phyloP scores from a whole-genome alignment of 2,329 filamentous ascomycete species.

The Amauroascus niger region DNA sequence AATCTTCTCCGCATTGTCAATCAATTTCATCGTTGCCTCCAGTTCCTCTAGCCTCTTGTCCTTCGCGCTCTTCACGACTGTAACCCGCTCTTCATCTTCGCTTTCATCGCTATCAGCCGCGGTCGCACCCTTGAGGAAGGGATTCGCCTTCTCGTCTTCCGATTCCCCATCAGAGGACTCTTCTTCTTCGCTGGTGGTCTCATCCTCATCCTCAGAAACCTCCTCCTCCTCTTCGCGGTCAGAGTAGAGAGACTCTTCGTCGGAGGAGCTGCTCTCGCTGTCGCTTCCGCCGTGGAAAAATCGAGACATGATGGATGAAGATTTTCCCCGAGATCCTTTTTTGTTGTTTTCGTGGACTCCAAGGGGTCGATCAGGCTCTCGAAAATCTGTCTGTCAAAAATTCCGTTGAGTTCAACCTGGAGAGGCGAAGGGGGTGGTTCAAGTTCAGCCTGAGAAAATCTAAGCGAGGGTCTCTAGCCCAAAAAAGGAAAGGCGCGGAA shows the following conservation, averaged over 20 bases:
- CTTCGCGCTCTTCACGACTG: conserved; percentile 92
- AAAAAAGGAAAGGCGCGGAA: conserved; percentile 10
- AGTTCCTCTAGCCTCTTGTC: conserved; percentile 94
- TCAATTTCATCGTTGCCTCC: conserved; percentile 76
- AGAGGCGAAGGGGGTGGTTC: conserved; percentile 7
- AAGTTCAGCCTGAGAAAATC: conserved; percentile 29
- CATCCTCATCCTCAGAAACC: conserved; percentile 43
- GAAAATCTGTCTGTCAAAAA: conserved; percentile 6
- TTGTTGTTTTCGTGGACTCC: neutral
- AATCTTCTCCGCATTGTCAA: conserved; percentile 96
- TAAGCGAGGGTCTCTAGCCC: conserved; percentile 32
- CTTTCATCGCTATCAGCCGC: conserved; percentile 68
- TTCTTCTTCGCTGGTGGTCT: conserved; percentile 47
- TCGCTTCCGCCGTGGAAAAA: conserved; percentile 98
- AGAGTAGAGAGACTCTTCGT: conserved; percentile 90
- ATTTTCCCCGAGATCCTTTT: neutral
- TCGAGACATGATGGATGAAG: conserved; percentile 65
- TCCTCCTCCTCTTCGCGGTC: conserved; percentile 58
- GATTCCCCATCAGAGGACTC: conserved; percentile 49
- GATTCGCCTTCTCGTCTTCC: conserved; percentile 52
- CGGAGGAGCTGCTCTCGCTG: conserved; percentile 80
- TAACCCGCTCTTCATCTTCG: conserved; percentile 76
- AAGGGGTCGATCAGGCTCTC: neutral
- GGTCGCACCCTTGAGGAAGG: conserved; percentile 71
- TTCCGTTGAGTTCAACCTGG: neutral